phyloP scores from a whole-genome alignment of 2,329 filamentous ascomycete species.

The Chaetomiaceae sp. region DNA sequence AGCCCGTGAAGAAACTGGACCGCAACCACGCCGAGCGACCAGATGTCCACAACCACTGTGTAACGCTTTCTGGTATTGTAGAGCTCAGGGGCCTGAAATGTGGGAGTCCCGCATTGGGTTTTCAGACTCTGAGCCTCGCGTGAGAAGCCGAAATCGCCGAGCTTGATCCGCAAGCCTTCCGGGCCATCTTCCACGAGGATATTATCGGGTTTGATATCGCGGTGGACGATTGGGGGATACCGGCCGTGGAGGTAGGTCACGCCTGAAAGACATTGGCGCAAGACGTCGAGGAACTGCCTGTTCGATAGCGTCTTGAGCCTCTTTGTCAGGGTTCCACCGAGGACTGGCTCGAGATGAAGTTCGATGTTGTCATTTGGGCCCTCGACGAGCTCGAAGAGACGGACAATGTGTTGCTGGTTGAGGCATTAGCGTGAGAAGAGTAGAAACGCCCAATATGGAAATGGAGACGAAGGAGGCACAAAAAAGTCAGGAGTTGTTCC shows the following conservation, averaged over 20 bases:
- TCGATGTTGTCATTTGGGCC: background rate
- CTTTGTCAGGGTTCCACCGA: background rate
- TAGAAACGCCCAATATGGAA: no score
- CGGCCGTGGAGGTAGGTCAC: background rate
- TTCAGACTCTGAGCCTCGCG: background rate
- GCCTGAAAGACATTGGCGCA: background rate
- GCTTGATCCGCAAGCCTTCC: background rate
- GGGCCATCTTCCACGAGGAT: background rate
- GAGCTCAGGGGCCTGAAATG: background rate
- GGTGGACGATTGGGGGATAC: background rate
- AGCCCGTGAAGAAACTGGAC: background rate
- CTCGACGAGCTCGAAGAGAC: no score
- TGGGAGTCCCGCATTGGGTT: background rate
- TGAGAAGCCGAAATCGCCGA: constrained; percentile 1
- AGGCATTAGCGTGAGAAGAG: no score
- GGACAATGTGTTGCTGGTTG: no score
- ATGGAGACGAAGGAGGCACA: no score
- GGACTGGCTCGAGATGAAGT: background rate
- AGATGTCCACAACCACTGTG: background rate
- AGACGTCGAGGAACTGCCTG: background rate
- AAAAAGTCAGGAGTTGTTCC: background rate
- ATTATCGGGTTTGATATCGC: constrained; percentile 2
- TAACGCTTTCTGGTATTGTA: background rate
- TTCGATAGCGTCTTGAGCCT: background rate
- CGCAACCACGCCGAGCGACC: background rate